Evolutionary conservation across 2,329 filamentous ascomycete species (phyloP).

Genomic region (Fusarium virguliforme): DNA sequence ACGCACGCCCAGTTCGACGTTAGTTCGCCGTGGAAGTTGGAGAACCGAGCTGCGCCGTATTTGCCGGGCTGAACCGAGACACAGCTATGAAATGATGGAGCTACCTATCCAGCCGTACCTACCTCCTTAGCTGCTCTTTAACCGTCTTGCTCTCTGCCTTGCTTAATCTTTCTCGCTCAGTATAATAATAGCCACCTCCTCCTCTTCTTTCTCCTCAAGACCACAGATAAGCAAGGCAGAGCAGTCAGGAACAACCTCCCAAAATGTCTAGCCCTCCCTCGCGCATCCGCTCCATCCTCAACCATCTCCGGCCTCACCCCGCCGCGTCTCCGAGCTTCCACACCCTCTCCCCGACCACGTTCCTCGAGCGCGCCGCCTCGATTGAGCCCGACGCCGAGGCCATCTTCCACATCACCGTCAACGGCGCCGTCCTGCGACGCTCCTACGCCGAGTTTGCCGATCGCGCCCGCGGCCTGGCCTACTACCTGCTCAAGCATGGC

Average conservation of each 20-base stretch:
- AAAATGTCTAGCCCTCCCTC: slow-evolving; percentile 76
- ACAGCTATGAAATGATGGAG: slow-evolving; percentile 40
- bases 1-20: not conserved
- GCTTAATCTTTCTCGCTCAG: slow-evolving; percentile 7
- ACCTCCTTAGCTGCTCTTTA: slow-evolving; percentile 9
- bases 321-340: slow-evolving; percentile 75
- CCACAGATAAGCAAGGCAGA: slow-evolving; percentile 27
- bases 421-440: slow-evolving; percentile 80
- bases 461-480: slow-evolving; percentile 88
- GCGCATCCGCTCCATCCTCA: slow-evolving; percentile 72
- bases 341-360: slow-evolving; percentile 88
- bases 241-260: slow-evolving; percentile 18
- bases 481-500: slow-evolving; percentile 83
- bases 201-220: slow-evolving; percentile 3
- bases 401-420: slow-evolving; percentile 87
- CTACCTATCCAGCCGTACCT: slow-evolving; percentile 14
- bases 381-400: slow-evolving; percentile 91
- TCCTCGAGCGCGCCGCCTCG: slow-evolving; percentile 85
- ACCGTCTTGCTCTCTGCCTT: slow-evolving; percentile 17
- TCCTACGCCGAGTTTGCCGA: slow-evolving; percentile 88
- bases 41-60: slow-evolving; percentile 49
- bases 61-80: slow-evolving; percentile 53
- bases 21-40: slow-evolving; percentile 39
- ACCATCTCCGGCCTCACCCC: slow-evolving; percentile 63
- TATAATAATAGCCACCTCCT: not conserved